Evolutionary conservation across 495 filamentous ascomycete species (phyloP), one percentile per base, ranked within the genome.

Genomic region (Aspergillus avenaceus): DNA sequence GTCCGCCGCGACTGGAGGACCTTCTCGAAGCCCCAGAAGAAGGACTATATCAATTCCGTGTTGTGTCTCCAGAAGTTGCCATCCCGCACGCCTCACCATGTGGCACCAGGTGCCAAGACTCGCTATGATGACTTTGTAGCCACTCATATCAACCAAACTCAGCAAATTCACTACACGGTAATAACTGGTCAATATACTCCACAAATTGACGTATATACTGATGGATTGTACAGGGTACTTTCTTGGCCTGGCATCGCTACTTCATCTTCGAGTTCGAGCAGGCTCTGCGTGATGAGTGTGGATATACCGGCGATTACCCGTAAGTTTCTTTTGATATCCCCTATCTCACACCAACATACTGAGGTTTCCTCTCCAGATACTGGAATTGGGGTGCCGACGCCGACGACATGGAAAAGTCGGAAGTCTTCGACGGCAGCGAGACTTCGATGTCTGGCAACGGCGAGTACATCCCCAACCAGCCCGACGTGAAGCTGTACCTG

Each of bases 81-180:
- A 0, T 54, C 81, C 1, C 74, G 61, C 14, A 78, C 74, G 2
- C 61, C 75, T 1, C 37, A 66, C 0, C 44, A 50, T 5, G 45
- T 69, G 4, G 76, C 75, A 46, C 74, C 46, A 13, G 80, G 80
- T 31, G 76, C 77, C 2, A 74, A 63, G 60, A 78, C 68, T 56
- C 73, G 82, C 14, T 86, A 79, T 54, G 86, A 90, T 68, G 86
- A 90, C 60, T 89, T 90, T 56, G 72, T 84, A 31, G 82, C 75
- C 11, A 75, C 74, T 8, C 87, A 90, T 60, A 84, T 88, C 61
- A 75, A 80, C 49, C 75, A 86, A 59, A 84, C 82, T 4, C 54
- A 71, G 12, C 47, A 54, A 2, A 86, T 87, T 47, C 86, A 90
- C 58, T 79, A 70, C 48, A 80, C 78, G 5, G 78, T 76, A 70